Base-by-base conservation (phyloP, 805 yeast species). In the Schizosaccharomyces octosporus region DNA sequence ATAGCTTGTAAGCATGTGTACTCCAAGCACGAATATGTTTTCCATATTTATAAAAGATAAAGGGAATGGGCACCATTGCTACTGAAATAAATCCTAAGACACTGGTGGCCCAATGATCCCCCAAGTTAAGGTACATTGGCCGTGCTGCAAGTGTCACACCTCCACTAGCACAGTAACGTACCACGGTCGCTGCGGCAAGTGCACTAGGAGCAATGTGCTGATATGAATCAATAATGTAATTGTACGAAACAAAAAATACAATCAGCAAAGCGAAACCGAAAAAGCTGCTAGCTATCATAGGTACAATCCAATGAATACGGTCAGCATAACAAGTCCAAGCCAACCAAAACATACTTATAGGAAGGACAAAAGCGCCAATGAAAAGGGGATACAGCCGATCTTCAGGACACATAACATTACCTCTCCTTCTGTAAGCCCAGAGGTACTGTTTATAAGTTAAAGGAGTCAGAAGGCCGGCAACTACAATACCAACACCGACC, bases 121-220 rank as follows among this genome's bases (percentile, higher is more conserved):
- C 76, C 68, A 81, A 67, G 61, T 73, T 74, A 41, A 67, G 69
- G 67, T 79, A 80, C 79, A 82, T 74, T 51, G 64, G 61, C 5
- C 63, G 62, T 9, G 81, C 78, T 65, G 81, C 79, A 62, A 80
- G 68, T 19, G 84, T 84, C 62, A 75, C 79, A 21, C 63, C 62
- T 11, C 65, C 66, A 54, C 78, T 76, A 74, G 78, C 73, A 0
- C 71, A 66, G 62, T 79, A 75, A 69, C 84, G 73, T 39, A 79
- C 72, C 61, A 80, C 72, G 0, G 82, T 84, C 70, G 85, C 86
- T 7, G 93, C 90, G 43, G 93, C 90, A 63, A 86, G 70, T 2
- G 89, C 87, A n/a, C 87, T 81, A 0, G 94, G 94, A 45, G 85
- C 82, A 41, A 67, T 72, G 13, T 73, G 67, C 65, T 78, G 72